Evolutionary conservation across 257 asterid genomes (phyloP).

Genomic region (Knoxia roxburghii): DNA sequence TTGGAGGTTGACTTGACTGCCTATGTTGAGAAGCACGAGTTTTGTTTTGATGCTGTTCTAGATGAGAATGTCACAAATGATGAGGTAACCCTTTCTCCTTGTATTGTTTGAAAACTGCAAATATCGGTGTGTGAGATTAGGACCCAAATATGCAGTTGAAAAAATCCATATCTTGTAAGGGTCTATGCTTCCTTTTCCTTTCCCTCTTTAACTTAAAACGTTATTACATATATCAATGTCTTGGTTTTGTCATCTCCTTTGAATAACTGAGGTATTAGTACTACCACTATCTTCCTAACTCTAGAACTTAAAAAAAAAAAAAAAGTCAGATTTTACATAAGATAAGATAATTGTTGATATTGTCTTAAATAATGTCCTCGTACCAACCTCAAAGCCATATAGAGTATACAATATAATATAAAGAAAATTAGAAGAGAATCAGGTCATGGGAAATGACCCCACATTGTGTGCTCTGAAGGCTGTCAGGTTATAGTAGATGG

Average conservation of each 20-base stretch:
- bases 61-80: conserved; percentile 87
- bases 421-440: neutral
- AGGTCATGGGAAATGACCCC: neutral
- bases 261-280: neutral
- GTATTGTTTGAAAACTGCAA: neutral
- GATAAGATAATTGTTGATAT: neutral
- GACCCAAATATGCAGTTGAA: neutral
- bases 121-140: neutral
- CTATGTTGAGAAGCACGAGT: conserved; percentile 93
- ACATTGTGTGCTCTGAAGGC: neutral
- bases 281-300: neutral
- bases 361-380: neutral
- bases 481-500: neutral
- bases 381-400: neutral
- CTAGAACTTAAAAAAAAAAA: neutral
- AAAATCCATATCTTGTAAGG: neutral
- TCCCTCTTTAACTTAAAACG: too few relatives aligned
- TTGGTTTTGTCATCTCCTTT: neutral
- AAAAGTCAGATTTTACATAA: neutral
- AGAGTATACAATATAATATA: neutral
- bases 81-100: conserved; percentile 52
- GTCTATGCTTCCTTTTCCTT: neutral
- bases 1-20: conserved; percentile 96
- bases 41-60: conserved; percentile 94
- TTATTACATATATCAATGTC: neutral